Conservation (phyloP, 495 filamentous ascomycete species). For the Staphylotrichum longicolle region DNA sequence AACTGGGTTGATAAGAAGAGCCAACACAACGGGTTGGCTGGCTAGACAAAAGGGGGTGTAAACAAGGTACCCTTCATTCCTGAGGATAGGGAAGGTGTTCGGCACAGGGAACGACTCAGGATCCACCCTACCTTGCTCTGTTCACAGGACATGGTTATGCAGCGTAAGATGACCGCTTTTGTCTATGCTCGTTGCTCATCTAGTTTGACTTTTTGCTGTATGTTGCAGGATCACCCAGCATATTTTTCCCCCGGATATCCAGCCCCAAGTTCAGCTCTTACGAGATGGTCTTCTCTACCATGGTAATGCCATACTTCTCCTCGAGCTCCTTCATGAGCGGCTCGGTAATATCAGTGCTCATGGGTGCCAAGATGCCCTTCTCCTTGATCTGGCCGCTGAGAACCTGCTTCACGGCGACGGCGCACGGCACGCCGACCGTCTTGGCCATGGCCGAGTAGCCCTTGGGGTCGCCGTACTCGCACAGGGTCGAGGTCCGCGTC, state of each 20-base stretch:
- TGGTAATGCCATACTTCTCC: slow-evolving; percentile 37
- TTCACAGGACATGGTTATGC: no score
- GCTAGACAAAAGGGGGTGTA: no score
- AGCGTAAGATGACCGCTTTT: no score
- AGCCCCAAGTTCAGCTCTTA: slow-evolving; percentile 5
- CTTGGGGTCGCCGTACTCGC: slow-evolving; percentile 79
- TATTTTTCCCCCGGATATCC: no score
- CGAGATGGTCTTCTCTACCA: slow-evolving; percentile 40
- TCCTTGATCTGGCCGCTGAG: slow-evolving; percentile 75
- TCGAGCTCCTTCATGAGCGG: slow-evolving; percentile 63
- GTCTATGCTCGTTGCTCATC: neutral
- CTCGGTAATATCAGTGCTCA: slow-evolving; percentile 67
- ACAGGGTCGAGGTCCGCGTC: slow-evolving; percentile 75
- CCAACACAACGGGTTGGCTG: no score
- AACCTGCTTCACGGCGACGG: slow-evolving; percentile 70
- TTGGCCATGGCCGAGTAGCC: slow-evolving; percentile 92
- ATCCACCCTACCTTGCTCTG: no score
- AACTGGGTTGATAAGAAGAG: no score
- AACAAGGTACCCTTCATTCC: no score
- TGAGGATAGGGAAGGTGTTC: no score
- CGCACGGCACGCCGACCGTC: slow-evolving; percentile 42
- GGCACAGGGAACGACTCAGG: no score
- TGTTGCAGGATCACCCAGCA: no score
- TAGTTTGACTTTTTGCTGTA: slow-evolving; percentile 7
- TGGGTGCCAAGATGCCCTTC: slow-evolving; percentile 79